Conservation (phyloP, 371 early-diverging fungal genomes). For the Mucor lusitanicus region DNA sequence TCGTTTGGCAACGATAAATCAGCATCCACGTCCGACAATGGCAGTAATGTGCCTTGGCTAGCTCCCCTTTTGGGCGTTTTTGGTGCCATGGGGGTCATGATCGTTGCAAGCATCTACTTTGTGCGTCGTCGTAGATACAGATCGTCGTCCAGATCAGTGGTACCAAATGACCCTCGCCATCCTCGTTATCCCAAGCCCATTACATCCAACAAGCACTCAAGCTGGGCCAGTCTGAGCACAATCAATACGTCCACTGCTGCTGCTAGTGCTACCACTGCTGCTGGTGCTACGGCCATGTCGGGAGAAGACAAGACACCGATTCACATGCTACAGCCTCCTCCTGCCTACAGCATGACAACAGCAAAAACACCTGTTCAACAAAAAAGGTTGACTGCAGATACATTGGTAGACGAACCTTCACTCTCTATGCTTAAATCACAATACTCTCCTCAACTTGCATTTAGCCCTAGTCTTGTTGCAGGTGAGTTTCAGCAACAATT, state of each 20-base stretch:
- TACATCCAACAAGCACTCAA: not conserved
- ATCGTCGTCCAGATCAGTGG: not conserved
- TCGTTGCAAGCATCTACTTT: not conserved
- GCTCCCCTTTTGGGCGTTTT: conserved; percentile 20
- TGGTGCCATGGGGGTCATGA: conserved; percentile 2
- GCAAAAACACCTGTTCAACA: conserved; percentile 2
- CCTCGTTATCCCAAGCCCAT: not conserved
- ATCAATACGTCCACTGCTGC: not conserved
- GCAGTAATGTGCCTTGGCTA: conserved; percentile 9
- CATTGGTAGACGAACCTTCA: conserved; percentile 9
- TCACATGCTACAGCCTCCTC: conserved; percentile 6
- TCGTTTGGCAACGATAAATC: not conserved
- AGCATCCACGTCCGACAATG: not conserved
- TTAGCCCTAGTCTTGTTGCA: conserved; percentile 29
- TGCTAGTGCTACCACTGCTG: not conserved
- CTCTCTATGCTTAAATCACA: conserved; percentile 16
- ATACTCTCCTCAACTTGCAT: conserved; percentile 31
- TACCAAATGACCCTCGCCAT: not conserved
- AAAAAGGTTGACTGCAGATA: conserved; percentile 22
- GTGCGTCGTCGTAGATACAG: conserved; percentile 1
- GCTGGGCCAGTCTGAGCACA: conserved; percentile 12
- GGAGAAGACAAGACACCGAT: not conserved
- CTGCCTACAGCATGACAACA: conserved; percentile 12
- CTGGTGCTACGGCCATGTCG: not conserved
- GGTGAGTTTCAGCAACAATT: conserved; percentile 17